phyloP scores from a whole-genome alignment of 495 filamentous ascomycete genomes.

The Sordaria brevicollis region DNA sequence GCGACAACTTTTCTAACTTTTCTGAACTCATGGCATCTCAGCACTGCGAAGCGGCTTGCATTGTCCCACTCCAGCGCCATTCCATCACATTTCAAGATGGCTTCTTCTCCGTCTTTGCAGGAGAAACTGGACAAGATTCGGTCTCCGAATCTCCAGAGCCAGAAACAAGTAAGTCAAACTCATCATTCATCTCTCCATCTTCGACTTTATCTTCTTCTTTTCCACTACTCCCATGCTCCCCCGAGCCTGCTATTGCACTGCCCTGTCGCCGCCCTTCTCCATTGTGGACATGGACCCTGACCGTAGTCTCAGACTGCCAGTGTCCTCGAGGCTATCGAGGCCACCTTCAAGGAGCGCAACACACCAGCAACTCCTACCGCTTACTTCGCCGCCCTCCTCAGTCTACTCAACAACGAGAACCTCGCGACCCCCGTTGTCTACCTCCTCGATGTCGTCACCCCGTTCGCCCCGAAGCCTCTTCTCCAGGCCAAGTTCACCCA shows the following conservation, averaged over 20 bases:
- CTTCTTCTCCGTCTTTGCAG: constrained; percentile 52
- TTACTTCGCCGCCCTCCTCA: constrained; percentile 94
- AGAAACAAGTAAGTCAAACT: constrained; percentile 61
- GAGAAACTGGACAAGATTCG: constrained; percentile 95
- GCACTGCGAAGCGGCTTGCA: constrained; percentile 5
- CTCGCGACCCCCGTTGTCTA: constrained; percentile 84
- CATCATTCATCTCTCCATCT: background rate
- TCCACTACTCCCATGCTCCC: background rate
- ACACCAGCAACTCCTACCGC: constrained; percentile 73
- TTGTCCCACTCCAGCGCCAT: constrained; percentile 10
- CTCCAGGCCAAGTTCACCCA: constrained; percentile 88
- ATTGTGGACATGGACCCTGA: constrained; percentile 1
- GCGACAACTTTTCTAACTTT: constrained; percentile 18
- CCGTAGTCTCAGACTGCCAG: constrained; percentile 56
- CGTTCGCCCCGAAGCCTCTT: constrained; percentile 70
- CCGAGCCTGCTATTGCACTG: background rate
- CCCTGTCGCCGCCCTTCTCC: constrained; percentile 1
- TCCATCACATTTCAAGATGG: constrained; percentile 28
- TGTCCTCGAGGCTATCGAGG: constrained; percentile 83
- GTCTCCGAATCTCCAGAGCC: constrained; percentile 90
- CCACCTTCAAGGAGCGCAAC: constrained; percentile 79
- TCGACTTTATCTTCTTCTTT: background rate
- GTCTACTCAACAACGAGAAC: constrained; percentile 79
- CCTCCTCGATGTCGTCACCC: constrained; percentile 82
- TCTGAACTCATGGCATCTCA: constrained; percentile 15